Evolutionary conservation across 768 basidiomycete genomes (phyloP).

Genomic region (Serendipita indica): DNA sequence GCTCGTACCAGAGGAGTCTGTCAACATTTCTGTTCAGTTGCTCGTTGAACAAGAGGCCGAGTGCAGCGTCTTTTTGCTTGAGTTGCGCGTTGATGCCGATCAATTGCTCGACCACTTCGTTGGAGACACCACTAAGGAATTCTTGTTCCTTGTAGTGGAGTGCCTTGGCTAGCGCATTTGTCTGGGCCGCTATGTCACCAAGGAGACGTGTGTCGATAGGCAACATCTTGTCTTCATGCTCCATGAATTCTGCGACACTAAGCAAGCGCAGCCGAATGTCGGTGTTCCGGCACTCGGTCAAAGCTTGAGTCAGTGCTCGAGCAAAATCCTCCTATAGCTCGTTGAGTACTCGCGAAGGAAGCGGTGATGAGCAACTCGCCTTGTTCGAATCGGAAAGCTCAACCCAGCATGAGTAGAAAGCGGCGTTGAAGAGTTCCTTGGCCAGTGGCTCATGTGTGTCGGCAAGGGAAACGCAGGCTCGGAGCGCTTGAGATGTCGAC

Average conservation of each 20-base stretch:
- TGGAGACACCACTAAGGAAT: constrained; percentile 27
- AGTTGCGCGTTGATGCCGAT: constrained; percentile 38
- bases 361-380: constrained; percentile 18
- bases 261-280: constrained; percentile 34
- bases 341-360: background rate
- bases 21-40: constrained; percentile 26
- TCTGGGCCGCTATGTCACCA: constrained; percentile 31
- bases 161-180: constrained; percentile 36
- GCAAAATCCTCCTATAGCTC: constrained; percentile 31
- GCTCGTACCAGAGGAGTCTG: constrained; percentile 36
- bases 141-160: constrained; percentile 40
- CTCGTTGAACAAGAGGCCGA: constrained; percentile 33
- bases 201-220: constrained; percentile 30
- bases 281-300: constrained; percentile 25
- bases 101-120: constrained; percentile 31
- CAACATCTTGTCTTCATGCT: constrained; percentile 35
- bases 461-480: constrained; percentile 31
- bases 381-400: constrained; percentile 33
- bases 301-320: constrained; percentile 27
- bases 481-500: constrained; percentile 33
- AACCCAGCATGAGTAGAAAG: constrained; percentile 37
- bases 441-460: constrained; percentile 29
- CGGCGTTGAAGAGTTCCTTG: constrained; percentile 36
- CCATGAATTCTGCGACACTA: constrained; percentile 36
- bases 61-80: constrained; percentile 35